Percentiles rank a stretch among this genome's conserved stretches.
Conservation (phyloP, 495 filamentous ascomycete genomes). For the Aspergillus affinis region DNA sequence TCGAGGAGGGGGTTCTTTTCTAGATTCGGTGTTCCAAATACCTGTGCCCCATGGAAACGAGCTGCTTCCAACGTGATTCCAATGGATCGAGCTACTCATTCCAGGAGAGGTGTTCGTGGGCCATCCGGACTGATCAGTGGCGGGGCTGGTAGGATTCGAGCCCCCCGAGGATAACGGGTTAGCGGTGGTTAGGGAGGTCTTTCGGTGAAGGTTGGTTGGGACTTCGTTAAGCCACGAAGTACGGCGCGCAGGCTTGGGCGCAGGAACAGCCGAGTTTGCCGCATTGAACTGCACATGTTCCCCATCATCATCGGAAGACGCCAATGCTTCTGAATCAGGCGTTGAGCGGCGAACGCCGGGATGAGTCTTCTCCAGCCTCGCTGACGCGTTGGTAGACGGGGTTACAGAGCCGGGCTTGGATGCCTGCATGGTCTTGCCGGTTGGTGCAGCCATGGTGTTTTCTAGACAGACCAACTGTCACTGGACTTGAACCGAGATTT, state of each 20-base stretch:
- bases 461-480: conserved; percentile 4
- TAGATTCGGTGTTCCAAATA: conserved; percentile 73
- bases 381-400: conserved; percentile 43
- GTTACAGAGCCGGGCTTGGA: conserved; percentile 36
- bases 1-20: conserved; percentile 72
- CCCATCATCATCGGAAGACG: conserved; percentile 87
- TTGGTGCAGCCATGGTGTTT: conserved; percentile 36
- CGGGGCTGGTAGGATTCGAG: conserved; percentile 73
- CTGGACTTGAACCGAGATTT: conserved; percentile 1
- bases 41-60: conserved; percentile 73
- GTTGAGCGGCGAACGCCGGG: conserved; percentile 70
- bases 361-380: conserved; percentile 72
- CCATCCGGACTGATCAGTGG: conserved; percentile 71
- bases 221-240: conserved; percentile 58
- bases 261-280: conserved; percentile 33
- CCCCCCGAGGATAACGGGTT: conserved; percentile 70
- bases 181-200: conserved; percentile 45
- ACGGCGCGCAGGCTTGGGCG: conserved; percentile 45
- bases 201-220: conserved; percentile 44
- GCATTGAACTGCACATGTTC: conserved; percentile 47
- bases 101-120: conserved; percentile 46
- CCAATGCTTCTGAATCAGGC: conserved; percentile 88
- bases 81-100: conserved; percentile 53
- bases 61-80: conserved; percentile 53
- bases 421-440: conserved; percentile 23